Evolutionary conservation across 2,329 filamentous ascomycete species (phyloP), one percentile per base, ranked within the genome.

Genomic region (Zymoseptoria ardabiliae): DNA sequence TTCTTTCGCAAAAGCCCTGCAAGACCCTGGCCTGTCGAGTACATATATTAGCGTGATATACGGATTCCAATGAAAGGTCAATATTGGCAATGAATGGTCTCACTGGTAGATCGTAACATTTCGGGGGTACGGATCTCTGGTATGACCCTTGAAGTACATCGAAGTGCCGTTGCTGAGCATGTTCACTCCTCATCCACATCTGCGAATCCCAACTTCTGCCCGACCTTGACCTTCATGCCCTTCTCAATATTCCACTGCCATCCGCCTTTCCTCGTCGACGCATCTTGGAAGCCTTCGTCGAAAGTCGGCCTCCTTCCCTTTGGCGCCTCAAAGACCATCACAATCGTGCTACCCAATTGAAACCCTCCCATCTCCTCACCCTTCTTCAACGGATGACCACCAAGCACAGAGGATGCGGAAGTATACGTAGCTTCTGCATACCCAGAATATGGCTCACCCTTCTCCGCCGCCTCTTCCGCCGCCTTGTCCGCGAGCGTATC

Each of bases 361-460:
- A 99, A 99, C 0, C 94, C 95, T 57, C 94, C 94, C 91, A 99
- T 97, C 75, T 99, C 94, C 72, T 97, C 93, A 41, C 94, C 94
- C 51, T 89, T 82, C 63, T 87, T 84, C 58, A 99, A 78, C 1
- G 93, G 88, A 72, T 97, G 86, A 2, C 95, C 94, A 20, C 85
- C 85, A 0, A 99, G 80, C 2, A 96, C 83, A 2, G 81, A 76
- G 69, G 89, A 95, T 1, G 93, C 90, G 17, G 81, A 81, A 52
- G 83, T 83, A 71, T 99, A 99, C 2, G 89, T 92, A 7, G 94
- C 95, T 76, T 99, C 94, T 0, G 90, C 86, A 71, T 92, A 99
- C 1, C 94, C 94, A n/a, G 85, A 84, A 72, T 96, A 96, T 1
- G 85, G 82, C 75, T 97, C 90, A 3, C 91, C 92, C 6, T 86